Percentiles rank a stretch among this genome's conserved stretches.
Conservation (phyloP, 1,284 basidiomycete genomes). For the Microbotryomycetes sp. region DNA sequence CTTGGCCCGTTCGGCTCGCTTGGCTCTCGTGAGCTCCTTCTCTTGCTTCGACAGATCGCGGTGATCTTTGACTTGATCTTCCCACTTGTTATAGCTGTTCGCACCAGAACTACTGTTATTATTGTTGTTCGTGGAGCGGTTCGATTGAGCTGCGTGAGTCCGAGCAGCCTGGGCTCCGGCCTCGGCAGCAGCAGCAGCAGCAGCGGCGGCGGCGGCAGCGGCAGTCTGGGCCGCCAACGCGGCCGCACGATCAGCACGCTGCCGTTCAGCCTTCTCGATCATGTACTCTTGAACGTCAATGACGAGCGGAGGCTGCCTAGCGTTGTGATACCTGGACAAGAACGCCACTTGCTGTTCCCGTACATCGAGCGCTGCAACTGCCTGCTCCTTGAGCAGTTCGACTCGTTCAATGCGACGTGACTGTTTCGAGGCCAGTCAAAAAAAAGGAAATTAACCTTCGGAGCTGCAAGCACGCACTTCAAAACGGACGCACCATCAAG, state of each 20-base stretch:
- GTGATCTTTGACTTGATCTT: not conserved
- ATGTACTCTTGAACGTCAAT: constrained; percentile 15
- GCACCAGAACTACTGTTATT: no score
- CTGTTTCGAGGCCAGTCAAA: not conserved
- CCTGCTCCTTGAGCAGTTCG: not conserved
- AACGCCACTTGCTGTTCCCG: constrained; percentile 17
- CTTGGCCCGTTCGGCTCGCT: not conserved
- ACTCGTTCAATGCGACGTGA: constrained; percentile 15
- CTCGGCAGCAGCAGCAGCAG: not conserved
- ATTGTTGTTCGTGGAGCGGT: no score
- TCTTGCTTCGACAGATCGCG: not conserved
- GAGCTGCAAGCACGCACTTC: not conserved
- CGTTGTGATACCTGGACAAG: constrained; percentile 6
- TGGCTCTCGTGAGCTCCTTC: not conserved
- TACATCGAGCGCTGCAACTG: constrained; percentile 2
- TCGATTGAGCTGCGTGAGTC: no score
- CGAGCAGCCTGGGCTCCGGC: no score
- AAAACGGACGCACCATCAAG: constrained; percentile 17
- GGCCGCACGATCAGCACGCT: not conserved
- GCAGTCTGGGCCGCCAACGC: not conserved
- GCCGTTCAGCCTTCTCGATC: not conserved
- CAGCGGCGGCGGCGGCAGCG: not conserved
- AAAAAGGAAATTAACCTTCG: not conserved
- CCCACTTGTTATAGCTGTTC: not conserved
- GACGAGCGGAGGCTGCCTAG: not conserved